Percentiles rank a stretch among this genome's conserved stretches.
Evolutionary conservation across 2,329 filamentous ascomycete genomes (phyloP).

Genomic region (Lasiodiplodia gonubiensis): DNA sequence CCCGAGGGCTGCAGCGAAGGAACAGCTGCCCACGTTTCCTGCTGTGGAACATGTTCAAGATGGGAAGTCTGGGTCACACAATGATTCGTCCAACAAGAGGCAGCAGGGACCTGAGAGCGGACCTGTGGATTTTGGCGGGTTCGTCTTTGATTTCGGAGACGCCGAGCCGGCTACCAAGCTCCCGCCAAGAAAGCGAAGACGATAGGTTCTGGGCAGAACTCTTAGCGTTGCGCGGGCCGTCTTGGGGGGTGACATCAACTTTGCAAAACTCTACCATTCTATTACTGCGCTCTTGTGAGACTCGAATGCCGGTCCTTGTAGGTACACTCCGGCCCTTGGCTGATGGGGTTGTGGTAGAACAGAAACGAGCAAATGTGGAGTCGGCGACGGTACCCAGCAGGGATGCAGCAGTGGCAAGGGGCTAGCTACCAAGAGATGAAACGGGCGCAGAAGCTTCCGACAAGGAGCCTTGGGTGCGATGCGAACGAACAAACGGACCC

Average conservation of each 20-base stretch:
- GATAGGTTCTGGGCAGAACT: not conserved
- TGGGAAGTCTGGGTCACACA: slow-evolving; percentile 13
- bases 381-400: slow-evolving; percentile 1
- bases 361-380: slow-evolving; percentile 12
- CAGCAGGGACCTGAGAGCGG: not conserved
- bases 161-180: slow-evolving; percentile 25
- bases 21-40: slow-evolving; percentile 43
- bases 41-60: slow-evolving; percentile 38
- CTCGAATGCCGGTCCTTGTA: not conserved
- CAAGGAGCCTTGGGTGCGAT: not conserved
- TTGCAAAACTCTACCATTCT: not conserved
- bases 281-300: not conserved
- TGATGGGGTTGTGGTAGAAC: not conserved
- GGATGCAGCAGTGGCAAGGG: not conserved
- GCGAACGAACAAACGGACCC: not conserved
- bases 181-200: slow-evolving; percentile 24
- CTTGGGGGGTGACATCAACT: not conserved
- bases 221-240: not conserved
- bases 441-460: slow-evolving; percentile 7
- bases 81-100: slow-evolving; percentile 13
- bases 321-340: not conserved
- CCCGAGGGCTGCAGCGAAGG: slow-evolving; percentile 39
- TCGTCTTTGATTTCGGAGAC: slow-evolving; percentile 28
- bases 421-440: not conserved
- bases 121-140: slow-evolving; percentile 17